A percentile compares a stretch with the other conserved stretches of the same genome.
These are phyloP conservation scores for Hypoxylon sp. DNA, from an alignment of 2,329 filamentous ascomycete species.

Conservation along the genomic window DNA sequence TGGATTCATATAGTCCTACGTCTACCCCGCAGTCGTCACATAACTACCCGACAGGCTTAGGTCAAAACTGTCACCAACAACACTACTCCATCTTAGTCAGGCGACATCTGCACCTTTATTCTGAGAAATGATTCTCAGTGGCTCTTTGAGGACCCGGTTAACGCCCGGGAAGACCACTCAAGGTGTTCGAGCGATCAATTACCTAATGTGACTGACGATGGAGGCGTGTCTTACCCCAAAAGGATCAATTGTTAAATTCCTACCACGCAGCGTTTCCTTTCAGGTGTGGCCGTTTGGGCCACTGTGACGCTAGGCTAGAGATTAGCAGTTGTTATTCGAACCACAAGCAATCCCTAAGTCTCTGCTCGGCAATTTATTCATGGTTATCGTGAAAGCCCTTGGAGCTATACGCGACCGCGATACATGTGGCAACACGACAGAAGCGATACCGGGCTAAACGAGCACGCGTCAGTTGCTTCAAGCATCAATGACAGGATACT, in stretches of 20 bases:
- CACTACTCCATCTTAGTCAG: slow-evolving; percentile 45
- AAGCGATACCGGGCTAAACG: neutral
- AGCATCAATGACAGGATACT: slow-evolving; percentile 38
- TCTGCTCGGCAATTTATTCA: slow-evolving; percentile 40
- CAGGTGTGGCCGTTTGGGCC: slow-evolving; percentile 29
- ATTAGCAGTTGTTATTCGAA: slow-evolving; percentile 37
- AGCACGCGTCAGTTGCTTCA: slow-evolving; percentile 32
- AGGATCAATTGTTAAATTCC: slow-evolving; percentile 45
- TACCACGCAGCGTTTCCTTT: slow-evolving; percentile 30
- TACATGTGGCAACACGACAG: slow-evolving; percentile 41
- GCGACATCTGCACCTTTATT: slow-evolving; percentile 36
- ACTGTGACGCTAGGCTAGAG: slow-evolving; percentile 38
- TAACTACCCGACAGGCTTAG: slow-evolving; percentile 41
- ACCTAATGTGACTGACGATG: slow-evolving; percentile 32
- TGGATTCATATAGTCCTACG: slow-evolving; percentile 30
- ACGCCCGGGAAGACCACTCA: slow-evolving; percentile 32
- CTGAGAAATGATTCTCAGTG: slow-evolving; percentile 22
- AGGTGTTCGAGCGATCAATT: slow-evolving; percentile 39
- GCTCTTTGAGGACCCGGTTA: slow-evolving; percentile 24
- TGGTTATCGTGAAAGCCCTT: slow-evolving; percentile 36
- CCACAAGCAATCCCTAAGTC: slow-evolving; percentile 41
- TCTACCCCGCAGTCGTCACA: slow-evolving; percentile 46
- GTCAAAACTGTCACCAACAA: slow-evolving; percentile 44
- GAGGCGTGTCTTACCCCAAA: slow-evolving; percentile 38
- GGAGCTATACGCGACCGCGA: slow-evolving; percentile 54